Evolutionary conservation across 1,139 yeast species (phyloP).

Genomic region (Debaryomyces singareniensis): DNA sequence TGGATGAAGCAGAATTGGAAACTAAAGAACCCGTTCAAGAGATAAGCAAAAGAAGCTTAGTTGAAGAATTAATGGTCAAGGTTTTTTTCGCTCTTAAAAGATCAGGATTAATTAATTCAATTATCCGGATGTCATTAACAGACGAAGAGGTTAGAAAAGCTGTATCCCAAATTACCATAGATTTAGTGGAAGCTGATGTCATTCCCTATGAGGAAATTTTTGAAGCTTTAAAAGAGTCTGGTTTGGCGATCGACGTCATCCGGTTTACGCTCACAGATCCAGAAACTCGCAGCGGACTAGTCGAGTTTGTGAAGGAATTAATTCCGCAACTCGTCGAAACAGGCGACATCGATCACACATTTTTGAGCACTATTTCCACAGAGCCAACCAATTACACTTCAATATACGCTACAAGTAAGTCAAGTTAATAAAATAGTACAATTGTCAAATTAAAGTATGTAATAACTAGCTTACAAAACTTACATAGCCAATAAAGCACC

Average conservation of each 20-base stretch:
- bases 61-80: constrained; percentile 17
- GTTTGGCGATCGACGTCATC: constrained; percentile 24
- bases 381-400: constrained; percentile 49
- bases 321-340: constrained; percentile 19
- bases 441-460: no score
- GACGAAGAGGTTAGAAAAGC: constrained; percentile 24
- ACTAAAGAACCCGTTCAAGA: constrained; percentile 1
- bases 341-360: neutral
- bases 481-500: constrained; percentile 50
- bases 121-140: constrained; percentile 22
- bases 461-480: no score
- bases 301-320: constrained; percentile 20
- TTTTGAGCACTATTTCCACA: constrained; percentile 20
- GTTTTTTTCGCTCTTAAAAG: constrained; percentile 22
- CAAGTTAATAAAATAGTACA: no score
- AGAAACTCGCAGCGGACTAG: constrained; percentile 23
- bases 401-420: no score
- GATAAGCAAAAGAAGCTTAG: constrained; percentile 9
- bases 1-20: constrained; percentile 2
- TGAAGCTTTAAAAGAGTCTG: constrained; percentile 24
- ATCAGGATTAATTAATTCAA: constrained; percentile 24
- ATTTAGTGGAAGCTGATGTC: constrained; percentile 22
- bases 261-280: constrained; percentile 21
- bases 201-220: constrained; percentile 30
- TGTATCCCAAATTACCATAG: constrained; percentile 18